These are phyloP conservation scores for Populus ilicifolia DNA, from an alignment of 345 rosid species.

Conservation along the genomic window DNA sequence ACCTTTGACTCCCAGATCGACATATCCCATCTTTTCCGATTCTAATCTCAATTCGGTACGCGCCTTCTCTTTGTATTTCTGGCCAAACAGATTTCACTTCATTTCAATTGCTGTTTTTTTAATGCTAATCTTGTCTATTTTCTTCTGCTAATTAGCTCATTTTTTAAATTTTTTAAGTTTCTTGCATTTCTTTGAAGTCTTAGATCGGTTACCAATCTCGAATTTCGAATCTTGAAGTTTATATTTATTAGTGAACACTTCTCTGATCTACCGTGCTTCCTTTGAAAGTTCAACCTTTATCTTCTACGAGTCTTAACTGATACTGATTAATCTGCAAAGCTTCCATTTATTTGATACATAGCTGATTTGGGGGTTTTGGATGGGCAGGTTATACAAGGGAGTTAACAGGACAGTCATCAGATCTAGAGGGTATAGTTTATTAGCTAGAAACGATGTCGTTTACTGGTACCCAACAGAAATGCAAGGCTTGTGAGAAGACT, in stretches of 20 bases:
- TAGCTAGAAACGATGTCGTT: slow-evolving; percentile 59
- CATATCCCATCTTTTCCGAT: background rate
- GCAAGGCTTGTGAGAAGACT: slow-evolving; percentile 95
- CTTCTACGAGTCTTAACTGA: background rate
- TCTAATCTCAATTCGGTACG: background rate
- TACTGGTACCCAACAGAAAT: slow-evolving; percentile 89
- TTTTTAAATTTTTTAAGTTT: background rate
- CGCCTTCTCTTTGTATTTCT: background rate
- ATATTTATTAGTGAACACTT: background rate
- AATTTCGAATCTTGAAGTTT: background rate
- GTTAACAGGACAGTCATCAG: background rate
- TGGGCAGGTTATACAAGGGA: background rate
- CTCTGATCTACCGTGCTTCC: background rate
- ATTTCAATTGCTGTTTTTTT: background rate
- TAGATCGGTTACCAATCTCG: background rate
- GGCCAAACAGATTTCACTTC: background rate
- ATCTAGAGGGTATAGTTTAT: slow-evolving; percentile 11
- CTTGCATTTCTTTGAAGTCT: background rate
- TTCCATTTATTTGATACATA: background rate
- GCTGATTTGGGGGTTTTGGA: slow-evolving; percentile 9
- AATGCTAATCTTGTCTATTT: background rate
- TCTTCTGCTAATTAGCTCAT: background rate
- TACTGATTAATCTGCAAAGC: background rate
- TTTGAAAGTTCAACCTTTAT: background rate
- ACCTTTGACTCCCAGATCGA: slow-evolving; percentile 6